Conservation (phyloP, 2,329 filamentous ascomycete genomes). For the Pyrenophora graminea region DNA sequence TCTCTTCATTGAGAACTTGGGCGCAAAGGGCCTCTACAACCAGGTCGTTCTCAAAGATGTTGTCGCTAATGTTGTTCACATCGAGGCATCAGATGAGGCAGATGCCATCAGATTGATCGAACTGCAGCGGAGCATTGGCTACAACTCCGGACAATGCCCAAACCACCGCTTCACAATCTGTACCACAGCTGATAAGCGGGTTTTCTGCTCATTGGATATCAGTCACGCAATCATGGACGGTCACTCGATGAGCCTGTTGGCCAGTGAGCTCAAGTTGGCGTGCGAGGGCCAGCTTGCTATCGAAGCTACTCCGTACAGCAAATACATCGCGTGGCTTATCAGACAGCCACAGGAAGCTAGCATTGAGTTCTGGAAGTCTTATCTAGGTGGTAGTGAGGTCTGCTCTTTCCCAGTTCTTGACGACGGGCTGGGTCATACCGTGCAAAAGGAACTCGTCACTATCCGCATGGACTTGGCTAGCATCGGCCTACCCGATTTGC, state of each 20-base stretch:
- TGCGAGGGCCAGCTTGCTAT: slow-evolving; percentile 28
- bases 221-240: slow-evolving; percentile 45
- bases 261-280: slow-evolving; percentile 33
- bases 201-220: slow-evolving; percentile 40
- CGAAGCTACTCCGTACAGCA: slow-evolving; percentile 38
- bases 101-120: slow-evolving; percentile 29
- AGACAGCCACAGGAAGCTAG: slow-evolving; percentile 32
- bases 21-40: slow-evolving; percentile 37
- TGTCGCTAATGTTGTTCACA: slow-evolving; percentile 30
- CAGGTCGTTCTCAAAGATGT: slow-evolving; percentile 38
- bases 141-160: slow-evolving; percentile 29
- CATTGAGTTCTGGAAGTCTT: slow-evolving; percentile 39
- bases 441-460: slow-evolving; percentile 29
- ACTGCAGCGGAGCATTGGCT: slow-evolving; percentile 27
- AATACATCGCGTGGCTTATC: slow-evolving; percentile 39
- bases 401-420: slow-evolving; percentile 41
- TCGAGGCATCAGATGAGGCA: slow-evolving; percentile 25
- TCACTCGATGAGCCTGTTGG: slow-evolving; percentile 39
- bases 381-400: slow-evolving; percentile 36
- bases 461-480: slow-evolving; percentile 36
- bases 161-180: slow-evolving; percentile 43
- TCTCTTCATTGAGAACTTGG: slow-evolving; percentile 39
- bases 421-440: slow-evolving; percentile 18
- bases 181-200: slow-evolving; percentile 22
- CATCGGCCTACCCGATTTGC: slow-evolving; percentile 33